Base-by-base conservation (phyloP, 2,329 filamentous ascomycete genomes). In the Pseudogymnoascus sp. region DNA sequence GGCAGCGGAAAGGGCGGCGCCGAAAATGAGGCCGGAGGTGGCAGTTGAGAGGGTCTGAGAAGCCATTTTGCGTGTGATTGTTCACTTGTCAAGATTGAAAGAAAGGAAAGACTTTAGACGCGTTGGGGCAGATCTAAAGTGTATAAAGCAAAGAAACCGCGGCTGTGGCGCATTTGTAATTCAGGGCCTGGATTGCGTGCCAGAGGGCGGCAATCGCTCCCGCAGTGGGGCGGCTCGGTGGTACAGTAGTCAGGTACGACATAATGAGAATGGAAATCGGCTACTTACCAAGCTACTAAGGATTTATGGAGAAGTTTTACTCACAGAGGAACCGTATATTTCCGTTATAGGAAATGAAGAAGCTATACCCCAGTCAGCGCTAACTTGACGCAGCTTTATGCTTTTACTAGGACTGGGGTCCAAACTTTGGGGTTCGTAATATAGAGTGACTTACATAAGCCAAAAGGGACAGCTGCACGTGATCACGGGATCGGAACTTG, bases 1-100 rank as follows among this genome's bases (percentile, higher is more conserved):
- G 1, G 85, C 79, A 3, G 79, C 80, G 33, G 82, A 77, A 44
- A 88, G 77, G 62, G 85, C 83, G 9, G 81, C 81, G 55, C 87
- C 87, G 66, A 89, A 88, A 51, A 80, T 77, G 41, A 78, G 79
- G 25, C 86, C 86, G 0, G 82, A 77, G 44, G 80, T 63, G 42
- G 79, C 60, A 0, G 74, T 70, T 64, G 76, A 72, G 61, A 68
- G 31, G n/a, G 44, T 51, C 10, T 51, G 44, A 13, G 44, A 27
- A 10, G 44, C 27, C 44, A 51, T 51, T 51, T 5, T 15, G 42
- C 7, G 42, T 51, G 13, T 4, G 13, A 51, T 51, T 31, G 25
- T 21, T 15, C 7, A 29, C 6, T 15, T 31, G 21, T 51, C 25
- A 31, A 51, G 42, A 15, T 51, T 9, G 44, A 29, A 2, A n/a